A percentile compares a stretch with the other conserved stretches of the same genome.
These are phyloP conservation scores for Cyphellophora attinorum DNA, from an alignment of 2,329 filamentous ascomycete species.

Conservation along the genomic window DNA sequence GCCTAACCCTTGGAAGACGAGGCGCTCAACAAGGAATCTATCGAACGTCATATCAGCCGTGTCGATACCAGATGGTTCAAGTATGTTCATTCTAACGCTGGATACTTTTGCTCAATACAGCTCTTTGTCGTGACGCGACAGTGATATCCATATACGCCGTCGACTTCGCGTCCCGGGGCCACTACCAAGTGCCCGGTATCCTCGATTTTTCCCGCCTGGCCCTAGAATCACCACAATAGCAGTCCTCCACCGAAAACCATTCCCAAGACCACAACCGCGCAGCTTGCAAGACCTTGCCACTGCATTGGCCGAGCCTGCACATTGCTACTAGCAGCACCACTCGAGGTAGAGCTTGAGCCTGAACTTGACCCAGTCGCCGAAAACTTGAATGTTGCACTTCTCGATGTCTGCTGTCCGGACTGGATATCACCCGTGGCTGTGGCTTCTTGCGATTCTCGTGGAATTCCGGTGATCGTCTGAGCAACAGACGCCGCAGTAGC, in stretches of 20 bases:
- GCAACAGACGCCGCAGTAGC: constrained; percentile 17
- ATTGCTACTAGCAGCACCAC: constrained; percentile 8
- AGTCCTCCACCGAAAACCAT: constrained; percentile 12
- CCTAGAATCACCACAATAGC: constrained; percentile 11
- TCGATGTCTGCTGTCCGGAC: constrained; percentile 3
- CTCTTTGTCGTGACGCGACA: too few relatives aligned
- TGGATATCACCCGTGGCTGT: constrained; percentile 8
- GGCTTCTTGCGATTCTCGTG: constrained; percentile 8
- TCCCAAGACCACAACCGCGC: constrained; percentile 6
- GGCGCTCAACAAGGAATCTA: too few relatives aligned
- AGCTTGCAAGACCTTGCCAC: constrained; percentile 3
- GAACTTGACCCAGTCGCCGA: constrained; percentile 4
- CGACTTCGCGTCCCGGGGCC: too few relatives aligned
- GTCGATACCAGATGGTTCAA: too few relatives aligned
- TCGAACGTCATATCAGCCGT: too few relatives aligned
- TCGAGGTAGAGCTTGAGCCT: constrained; percentile 4
- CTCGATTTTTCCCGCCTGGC: too few relatives aligned
- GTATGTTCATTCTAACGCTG: too few relatives aligned
- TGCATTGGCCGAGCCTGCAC: constrained; percentile 7
- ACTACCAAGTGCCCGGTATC: too few relatives aligned
- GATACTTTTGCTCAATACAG: too few relatives aligned
- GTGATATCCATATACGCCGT: too few relatives aligned
- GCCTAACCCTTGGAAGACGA: too few relatives aligned
- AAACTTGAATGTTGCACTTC: constrained; percentile 15
- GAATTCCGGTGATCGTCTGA: constrained; percentile 20